A percentile compares a stretch with the other conserved stretches of the same genome.
phyloP scores from a whole-genome alignment of 345 rosid genomes.

The Citrus maxima region DNA sequence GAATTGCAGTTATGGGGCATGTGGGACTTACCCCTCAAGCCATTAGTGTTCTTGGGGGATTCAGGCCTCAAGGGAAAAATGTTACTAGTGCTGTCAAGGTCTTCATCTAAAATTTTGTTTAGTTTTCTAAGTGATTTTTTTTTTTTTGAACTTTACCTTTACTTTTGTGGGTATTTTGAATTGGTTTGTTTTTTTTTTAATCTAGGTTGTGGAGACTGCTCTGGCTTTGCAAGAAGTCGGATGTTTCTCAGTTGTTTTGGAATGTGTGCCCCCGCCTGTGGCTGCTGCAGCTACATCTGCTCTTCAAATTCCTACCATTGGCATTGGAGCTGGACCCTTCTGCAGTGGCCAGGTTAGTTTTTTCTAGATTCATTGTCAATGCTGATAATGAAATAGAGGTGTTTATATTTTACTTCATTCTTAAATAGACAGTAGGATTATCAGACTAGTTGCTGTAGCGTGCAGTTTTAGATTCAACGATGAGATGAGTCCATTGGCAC shows the following conservation, averaged over 20 bases:
- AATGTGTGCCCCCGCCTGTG: constrained; percentile 87
- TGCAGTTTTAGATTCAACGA: neutral
- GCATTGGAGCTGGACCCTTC: constrained; percentile 95
- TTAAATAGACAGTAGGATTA: neutral
- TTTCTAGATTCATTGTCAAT: neutral
- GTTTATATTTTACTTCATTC: neutral
- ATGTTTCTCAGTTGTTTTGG: constrained; percentile 86
- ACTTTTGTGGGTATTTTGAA: neutral
- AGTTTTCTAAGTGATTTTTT: neutral
- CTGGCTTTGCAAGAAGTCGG: constrained; percentile 90
- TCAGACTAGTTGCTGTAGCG: neutral
- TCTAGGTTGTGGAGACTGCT: constrained; percentile 93
- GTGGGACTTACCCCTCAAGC: constrained; percentile 98
- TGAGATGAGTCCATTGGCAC: neutral
- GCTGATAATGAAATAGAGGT: neutral
- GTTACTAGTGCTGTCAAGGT: constrained; percentile 85
- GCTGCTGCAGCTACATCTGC: constrained; percentile 93
- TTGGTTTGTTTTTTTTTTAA: constrained; percentile 11
- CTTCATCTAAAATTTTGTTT: neutral
- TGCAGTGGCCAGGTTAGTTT: constrained; percentile 86
- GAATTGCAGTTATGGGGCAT: constrained; percentile 95
- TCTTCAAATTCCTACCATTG: constrained; percentile 85
- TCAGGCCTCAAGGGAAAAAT: constrained; percentile 87
- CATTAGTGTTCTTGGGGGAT: constrained; percentile 94
- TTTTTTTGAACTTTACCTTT: no score